A percentile compares a stretch with the other conserved stretches of the same genome.
Conservation (phyloP, 768 basidiomycete genomes). For the Royoungia palumana region DNA sequence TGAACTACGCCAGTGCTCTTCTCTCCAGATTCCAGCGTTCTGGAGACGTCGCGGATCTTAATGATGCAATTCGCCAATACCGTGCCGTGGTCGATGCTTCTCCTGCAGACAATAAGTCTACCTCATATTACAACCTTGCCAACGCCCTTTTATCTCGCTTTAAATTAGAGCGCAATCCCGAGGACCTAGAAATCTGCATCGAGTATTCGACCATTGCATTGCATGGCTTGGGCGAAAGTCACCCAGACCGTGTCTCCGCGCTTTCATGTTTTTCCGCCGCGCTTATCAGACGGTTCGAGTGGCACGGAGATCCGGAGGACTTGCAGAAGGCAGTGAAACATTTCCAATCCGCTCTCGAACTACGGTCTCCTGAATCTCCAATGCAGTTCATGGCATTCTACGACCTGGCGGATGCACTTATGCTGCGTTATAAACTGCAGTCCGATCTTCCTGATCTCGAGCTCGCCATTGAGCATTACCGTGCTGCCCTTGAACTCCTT, state of each 20-base stretch:
- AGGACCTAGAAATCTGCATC: conserved; percentile 24
- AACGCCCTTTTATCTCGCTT: conserved; percentile 30
- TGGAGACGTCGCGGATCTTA: conserved; percentile 21
- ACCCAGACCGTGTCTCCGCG: conserved; percentile 15
- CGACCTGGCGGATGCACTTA: conserved; percentile 29
- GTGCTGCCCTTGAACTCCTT: conserved; percentile 17
- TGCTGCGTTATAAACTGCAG: conserved; percentile 25
- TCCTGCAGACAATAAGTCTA: conserved; percentile 15
- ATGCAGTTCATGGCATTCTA: conserved; percentile 12
- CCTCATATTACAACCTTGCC: conserved; percentile 28
- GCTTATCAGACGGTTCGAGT: conserved; percentile 23
- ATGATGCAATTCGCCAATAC: conserved; percentile 24
- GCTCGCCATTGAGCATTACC: conserved; percentile 24
- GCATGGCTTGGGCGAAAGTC: conserved; percentile 9
- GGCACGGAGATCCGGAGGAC: conserved; percentile 15
- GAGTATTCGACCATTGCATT: conserved; percentile 19
- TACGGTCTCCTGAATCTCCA: conserved; percentile 14
- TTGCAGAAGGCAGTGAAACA: conserved; percentile 29
- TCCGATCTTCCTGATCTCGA: conserved; percentile 26
- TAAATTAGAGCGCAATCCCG: conserved; percentile 16
- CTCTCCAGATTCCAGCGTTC: conserved; percentile 24
- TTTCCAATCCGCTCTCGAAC: conserved; percentile 18
- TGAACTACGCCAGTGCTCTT: conserved; percentile 31
- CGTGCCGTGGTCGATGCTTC: conserved; percentile 17
- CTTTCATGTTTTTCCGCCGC: conserved; percentile 23